A percentile compares a stretch with the other conserved stretches of the same genome.
These are phyloP conservation scores for Trypanosoma cruzi DNA, from an alignment of 208 protist species.

Conservation along the genomic window DNA sequence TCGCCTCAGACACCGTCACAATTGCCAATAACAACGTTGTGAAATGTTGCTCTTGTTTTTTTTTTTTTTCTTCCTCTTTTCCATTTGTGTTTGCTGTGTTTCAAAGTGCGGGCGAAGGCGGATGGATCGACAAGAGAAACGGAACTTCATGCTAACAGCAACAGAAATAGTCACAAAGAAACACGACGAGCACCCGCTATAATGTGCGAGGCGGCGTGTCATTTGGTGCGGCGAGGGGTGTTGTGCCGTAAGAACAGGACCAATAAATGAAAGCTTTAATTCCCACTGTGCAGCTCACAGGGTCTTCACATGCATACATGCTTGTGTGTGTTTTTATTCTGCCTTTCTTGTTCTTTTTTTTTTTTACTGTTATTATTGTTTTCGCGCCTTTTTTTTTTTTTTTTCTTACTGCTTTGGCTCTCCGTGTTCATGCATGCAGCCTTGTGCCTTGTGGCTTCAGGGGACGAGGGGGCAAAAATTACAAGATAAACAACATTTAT, in stretches of 20 bases:
- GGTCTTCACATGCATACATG: no score
- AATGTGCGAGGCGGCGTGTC: no score
- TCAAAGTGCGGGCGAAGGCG: no score
- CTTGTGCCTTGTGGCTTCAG: not conserved
- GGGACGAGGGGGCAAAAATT: not conserved
- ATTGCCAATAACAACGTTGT: not conserved
- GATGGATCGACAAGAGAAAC: not conserved
- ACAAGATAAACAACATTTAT: not conserved
- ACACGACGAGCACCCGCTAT: no score
- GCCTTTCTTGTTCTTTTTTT: no score
- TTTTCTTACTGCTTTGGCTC: not conserved
- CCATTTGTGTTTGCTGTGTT: not conserved
- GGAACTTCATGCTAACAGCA: not conserved
- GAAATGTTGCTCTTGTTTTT: not conserved
- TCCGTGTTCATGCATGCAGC: not conserved
- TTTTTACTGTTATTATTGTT: not conserved
- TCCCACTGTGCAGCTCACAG: no score
- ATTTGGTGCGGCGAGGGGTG: not conserved
- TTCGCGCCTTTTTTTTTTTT: conserved; percentile 10
- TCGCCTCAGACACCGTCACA: not conserved
- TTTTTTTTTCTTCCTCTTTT: not conserved
- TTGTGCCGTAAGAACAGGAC: not conserved
- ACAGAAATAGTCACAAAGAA: not conserved
- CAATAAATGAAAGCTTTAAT: not conserved
- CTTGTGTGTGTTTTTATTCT: not conserved